Evolutionary conservation across 257 asterid species (phyloP).

Genomic region (Echium plantagineum): DNA sequence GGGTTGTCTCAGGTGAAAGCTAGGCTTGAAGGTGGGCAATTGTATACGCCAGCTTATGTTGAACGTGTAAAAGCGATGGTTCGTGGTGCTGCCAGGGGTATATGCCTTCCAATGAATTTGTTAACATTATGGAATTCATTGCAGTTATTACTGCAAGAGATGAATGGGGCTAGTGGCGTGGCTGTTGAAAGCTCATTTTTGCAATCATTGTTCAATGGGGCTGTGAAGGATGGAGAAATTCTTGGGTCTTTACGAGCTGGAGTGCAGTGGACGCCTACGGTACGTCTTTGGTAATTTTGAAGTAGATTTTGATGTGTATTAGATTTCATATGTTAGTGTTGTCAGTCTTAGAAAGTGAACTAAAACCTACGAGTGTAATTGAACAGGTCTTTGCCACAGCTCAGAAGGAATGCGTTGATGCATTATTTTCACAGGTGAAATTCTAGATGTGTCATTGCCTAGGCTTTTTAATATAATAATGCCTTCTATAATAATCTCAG

Average conservation of each 20-base stretch:
- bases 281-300: slow-evolving; percentile 30
- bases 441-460: neutral
- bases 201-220: slow-evolving; percentile 85
- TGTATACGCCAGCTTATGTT: slow-evolving; percentile 97
- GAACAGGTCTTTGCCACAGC: slow-evolving; percentile 83
- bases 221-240: slow-evolving; percentile 77
- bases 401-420: slow-evolving; percentile 82
- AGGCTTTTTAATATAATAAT: too few relatives aligned
- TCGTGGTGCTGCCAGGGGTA: slow-evolving; percentile 92
- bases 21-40: slow-evolving; percentile 95
- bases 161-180: slow-evolving; percentile 79
- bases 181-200: slow-evolving; percentile 80
- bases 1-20: slow-evolving; percentile 64
- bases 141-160: slow-evolving; percentile 69
- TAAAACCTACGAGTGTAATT: slow-evolving; percentile 12
- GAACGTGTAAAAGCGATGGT: slow-evolving; percentile 93
- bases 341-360: neutral
- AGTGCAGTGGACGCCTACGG: slow-evolving; percentile 95
- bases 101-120: slow-evolving; percentile 79
- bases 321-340: slow-evolving; percentile 1
- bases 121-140: slow-evolving; percentile 78
- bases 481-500: too few relatives aligned
- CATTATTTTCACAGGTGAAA: slow-evolving; percentile 83
- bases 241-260: slow-evolving; percentile 97
- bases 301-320: neutral